Evolutionary conservation across 805 yeast genomes (phyloP).

Genomic region (Starmerella cellae): DNA sequence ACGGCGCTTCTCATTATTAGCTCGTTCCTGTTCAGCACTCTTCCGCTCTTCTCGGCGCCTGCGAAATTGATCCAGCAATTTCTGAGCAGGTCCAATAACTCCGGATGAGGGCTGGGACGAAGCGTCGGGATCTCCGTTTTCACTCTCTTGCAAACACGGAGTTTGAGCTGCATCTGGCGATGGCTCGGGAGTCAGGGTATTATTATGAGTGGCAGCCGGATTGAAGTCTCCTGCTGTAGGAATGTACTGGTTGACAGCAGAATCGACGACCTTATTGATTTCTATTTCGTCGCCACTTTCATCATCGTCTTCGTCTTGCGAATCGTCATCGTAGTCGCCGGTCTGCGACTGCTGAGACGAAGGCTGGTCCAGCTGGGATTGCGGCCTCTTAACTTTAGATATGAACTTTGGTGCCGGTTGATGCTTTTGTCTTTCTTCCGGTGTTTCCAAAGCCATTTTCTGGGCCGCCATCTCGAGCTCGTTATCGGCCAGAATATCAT

Average conservation of each 20-base stretch:
- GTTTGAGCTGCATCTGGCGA: neutral
- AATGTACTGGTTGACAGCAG: neutral
- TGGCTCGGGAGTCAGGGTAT: neutral
- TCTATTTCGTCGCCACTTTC: conserved; percentile 15
- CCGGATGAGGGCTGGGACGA: neutral
- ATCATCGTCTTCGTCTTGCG: conserved; percentile 8
- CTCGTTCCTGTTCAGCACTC: conserved; percentile 22
- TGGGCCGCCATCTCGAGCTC: conserved; percentile 19
- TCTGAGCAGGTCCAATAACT: conserved; percentile 19
- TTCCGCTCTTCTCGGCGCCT: conserved; percentile 17
- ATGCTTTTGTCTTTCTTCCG: conserved; percentile 6
- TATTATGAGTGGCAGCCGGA: neutral
- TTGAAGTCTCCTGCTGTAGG: neutral
- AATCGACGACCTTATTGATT: conserved; percentile 8
- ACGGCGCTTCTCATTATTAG: conserved; percentile 24
- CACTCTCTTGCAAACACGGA: neutral
- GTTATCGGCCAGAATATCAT: conserved; percentile 21
- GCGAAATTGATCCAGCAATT: conserved; percentile 18
- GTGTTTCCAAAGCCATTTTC: conserved; percentile 8
- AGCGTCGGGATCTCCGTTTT: neutral
- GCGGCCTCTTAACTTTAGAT: conserved; percentile 1
- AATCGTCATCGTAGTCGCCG: neutral
- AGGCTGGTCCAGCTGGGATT: neutral
- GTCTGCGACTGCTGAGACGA: neutral
- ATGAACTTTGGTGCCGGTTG: neutral